A percentile compares a stretch with the other conserved stretches of the same genome.
Evolutionary conservation across 2,329 filamentous ascomycete genomes (phyloP).

Genomic region (Fusarium sp.): DNA sequence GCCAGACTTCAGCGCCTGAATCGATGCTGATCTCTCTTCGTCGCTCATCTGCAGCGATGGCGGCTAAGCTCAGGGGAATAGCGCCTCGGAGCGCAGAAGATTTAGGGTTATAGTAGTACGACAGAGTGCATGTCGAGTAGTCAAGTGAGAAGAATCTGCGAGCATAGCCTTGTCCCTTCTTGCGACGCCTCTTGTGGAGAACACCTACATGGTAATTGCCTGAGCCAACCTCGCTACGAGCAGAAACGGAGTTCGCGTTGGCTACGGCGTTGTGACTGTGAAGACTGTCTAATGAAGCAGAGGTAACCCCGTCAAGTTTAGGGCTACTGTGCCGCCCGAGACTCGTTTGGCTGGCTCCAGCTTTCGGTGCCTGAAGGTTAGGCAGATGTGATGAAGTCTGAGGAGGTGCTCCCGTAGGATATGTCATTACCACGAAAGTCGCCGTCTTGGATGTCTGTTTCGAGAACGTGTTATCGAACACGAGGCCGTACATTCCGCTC

Average conservation of each 20-base stretch:
- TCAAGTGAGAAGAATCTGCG: conserved; percentile 95
- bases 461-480: conserved; percentile 99
- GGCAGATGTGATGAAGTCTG: conserved; percentile 77
- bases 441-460: conserved; percentile 94
- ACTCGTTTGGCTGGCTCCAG: conserved; percentile 58
- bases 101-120: conserved; percentile 95
- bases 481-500: conserved; percentile 92
- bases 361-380: conserved; percentile 58
- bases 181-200: conserved; percentile 88
- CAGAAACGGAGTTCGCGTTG: conserved; percentile 60
- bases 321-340: conserved; percentile 60
- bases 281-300: conserved; percentile 69
- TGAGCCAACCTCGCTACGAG: conserved; percentile 58
- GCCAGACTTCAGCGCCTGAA: conserved; percentile 97
- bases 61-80: conserved; percentile 90
- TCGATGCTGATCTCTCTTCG: conserved; percentile 94
- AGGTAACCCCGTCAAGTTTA: conserved; percentile 54
- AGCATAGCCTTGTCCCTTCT: conserved; percentile 93
- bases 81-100: conserved; percentile 92
- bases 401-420: conserved; percentile 83
- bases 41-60: conserved; percentile 88
- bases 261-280: conserved; percentile 59
- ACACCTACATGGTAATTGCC: conserved; percentile 81
- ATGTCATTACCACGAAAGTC: conserved; percentile 93
- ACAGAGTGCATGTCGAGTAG: conserved; percentile 91